Evolutionary conservation across 2,329 filamentous ascomycete genomes (phyloP), one percentile per base, ranked within the genome.

Genomic region (Aspergillus sojae): DNA sequence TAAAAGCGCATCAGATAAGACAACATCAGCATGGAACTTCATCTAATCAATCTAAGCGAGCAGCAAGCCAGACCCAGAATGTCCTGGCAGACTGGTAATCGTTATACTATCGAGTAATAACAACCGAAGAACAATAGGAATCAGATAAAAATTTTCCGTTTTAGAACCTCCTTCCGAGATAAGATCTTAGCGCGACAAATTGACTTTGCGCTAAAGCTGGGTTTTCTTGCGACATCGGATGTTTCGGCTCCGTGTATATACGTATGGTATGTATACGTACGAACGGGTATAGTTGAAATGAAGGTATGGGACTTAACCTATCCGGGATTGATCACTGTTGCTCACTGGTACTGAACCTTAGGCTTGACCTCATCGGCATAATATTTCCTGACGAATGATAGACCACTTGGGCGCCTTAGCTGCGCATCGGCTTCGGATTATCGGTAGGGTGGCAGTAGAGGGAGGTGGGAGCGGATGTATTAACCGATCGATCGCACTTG

Each of bases 191-290:
- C 54, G 64, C 61, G 57, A 56, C 41, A 41, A 23, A 53, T 62
- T 66, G 60, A 57, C 45, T 67, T 64, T 41, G 46, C 54, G 52
- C 57, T 58, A 58, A 34, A 19, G n/a, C 50, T 54, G 30, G n/a
- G 41, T 53, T 30, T 56, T 14, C 36, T 41, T 68, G 68, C 68
- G 68, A 70, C 65, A 69, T 70, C 69, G 69, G 69, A 67, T 67
- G 54, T 62, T 64, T 65, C 52, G 45, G 34, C 21, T 36, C 21
- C 36, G 14, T 21, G 21, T 54, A 32, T 36, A 14, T 55, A 39
- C 9, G 52, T 54, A 54, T 54, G 30, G 50, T 53, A 53, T 53
- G 41, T 57, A 34, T 58, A 34, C 34, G 60, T 53, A 36, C 50
- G 23, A 21, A 58, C 48, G 16, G 19, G 53, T 39, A 48, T 28